Evolutionary conservation across 2,329 filamentous ascomycete species (phyloP).

Genomic region (Alternaria alternata): DNA sequence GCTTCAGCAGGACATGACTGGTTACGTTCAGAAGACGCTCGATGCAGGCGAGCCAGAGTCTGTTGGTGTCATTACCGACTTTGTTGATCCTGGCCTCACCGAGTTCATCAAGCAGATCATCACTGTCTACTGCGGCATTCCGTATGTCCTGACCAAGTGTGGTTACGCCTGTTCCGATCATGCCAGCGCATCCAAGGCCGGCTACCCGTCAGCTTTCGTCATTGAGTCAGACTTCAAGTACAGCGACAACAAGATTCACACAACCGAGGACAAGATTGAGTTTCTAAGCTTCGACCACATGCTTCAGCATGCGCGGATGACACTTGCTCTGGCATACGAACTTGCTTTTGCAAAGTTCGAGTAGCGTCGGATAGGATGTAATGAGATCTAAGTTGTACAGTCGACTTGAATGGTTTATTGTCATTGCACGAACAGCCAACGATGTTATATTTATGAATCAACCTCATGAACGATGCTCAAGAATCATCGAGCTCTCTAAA

Average conservation of each 20-base stretch:
- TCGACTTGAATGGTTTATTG: background rate
- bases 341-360: conserved; percentile 78
- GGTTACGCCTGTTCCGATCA: conserved; percentile 85
- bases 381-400: background rate
- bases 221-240: conserved; percentile 76
- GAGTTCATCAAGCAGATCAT: conserved; percentile 91
- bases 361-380: conserved; percentile 11
- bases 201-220: conserved; percentile 78
- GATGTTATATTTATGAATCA: background rate
- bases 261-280: conserved; percentile 73
- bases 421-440: background rate
- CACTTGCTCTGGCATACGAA: conserved; percentile 83
- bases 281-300: conserved; percentile 86
- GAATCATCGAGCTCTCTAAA: background rate
- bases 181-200: conserved; percentile 75
- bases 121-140: conserved; percentile 86
- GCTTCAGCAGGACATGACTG: conserved; percentile 96
- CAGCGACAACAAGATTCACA: conserved; percentile 73
- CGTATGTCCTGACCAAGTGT: conserved; percentile 86
- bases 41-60: conserved; percentile 84
- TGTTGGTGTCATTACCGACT: conserved; percentile 93
- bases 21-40: conserved; percentile 82
- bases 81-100: conserved; percentile 82
- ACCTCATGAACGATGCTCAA: background rate
- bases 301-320: conserved; percentile 88